Evolutionary conservation across 441 rosid species (phyloP).

Genomic region (Gossypium gossypioides): DNA sequence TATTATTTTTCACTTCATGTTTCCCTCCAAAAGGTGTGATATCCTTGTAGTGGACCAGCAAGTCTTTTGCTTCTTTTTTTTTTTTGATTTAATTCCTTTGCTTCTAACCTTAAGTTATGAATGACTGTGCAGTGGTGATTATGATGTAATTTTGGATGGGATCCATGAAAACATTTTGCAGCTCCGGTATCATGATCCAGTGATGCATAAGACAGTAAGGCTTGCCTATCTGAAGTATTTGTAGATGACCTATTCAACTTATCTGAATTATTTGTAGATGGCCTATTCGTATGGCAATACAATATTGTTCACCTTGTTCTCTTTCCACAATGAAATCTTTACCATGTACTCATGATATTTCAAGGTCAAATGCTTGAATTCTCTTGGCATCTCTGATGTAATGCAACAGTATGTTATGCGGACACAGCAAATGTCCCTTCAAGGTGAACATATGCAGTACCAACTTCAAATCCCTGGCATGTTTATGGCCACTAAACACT

Average conservation of each 20-base stretch:
- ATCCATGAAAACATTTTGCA: constrained; percentile 81
- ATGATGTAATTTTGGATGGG: constrained; percentile 79
- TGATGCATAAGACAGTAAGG: constrained; percentile 90
- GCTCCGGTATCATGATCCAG: constrained; percentile 86
- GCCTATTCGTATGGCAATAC: constrained; percentile 9
- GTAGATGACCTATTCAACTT: constrained; percentile 5
- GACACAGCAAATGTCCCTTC: constrained; percentile 64
- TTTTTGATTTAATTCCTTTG: neutral
- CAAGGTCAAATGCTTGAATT: constrained; percentile 72
- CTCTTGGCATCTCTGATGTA: constrained; percentile 69
- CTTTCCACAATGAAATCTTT: constrained; percentile 14
- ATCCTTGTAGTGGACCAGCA: neutral
- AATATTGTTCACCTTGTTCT: constrained; percentile 16
- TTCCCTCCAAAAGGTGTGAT: neutral
- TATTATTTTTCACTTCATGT: neutral
- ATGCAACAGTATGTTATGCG: constrained; percentile 62
- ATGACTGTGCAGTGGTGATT: constrained; percentile 73
- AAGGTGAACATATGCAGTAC: constrained; percentile 36
- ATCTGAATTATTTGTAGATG: constrained; percentile 12
- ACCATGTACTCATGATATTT: constrained; percentile 16
- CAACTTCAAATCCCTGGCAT: neutral
- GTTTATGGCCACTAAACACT: constrained; percentile 9
- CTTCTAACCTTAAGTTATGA: constrained; percentile 20
- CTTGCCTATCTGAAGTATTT: constrained; percentile 16
- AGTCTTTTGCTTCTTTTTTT: neutral